phyloP scores from a whole-genome alignment of 345 rosid genomes.

The Sisymbrium altissimum region DNA sequence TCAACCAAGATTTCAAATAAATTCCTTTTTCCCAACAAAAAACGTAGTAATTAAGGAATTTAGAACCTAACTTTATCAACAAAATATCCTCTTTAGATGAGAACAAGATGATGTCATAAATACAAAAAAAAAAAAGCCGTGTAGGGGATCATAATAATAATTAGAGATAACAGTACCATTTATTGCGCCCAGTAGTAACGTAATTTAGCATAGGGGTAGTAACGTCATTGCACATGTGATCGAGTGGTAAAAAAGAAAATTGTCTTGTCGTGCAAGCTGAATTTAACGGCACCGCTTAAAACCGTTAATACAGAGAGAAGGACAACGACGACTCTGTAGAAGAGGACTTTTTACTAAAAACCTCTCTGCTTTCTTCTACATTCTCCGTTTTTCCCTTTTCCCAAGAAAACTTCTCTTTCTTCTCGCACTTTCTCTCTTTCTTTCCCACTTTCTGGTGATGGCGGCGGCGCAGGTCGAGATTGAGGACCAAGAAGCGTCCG shows the following conservation, averaged over 20 bases:
- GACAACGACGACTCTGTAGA: neutral
- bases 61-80: neutral
- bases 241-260: neutral
- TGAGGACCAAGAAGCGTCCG: conserved; percentile 30
- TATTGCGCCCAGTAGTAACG: neutral
- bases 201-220: neutral
- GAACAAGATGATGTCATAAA: neutral
- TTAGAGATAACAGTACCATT: neutral
- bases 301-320: conserved; percentile 1
- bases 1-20: neutral
- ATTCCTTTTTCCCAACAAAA: no score
- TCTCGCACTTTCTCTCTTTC: neutral
- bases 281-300: conserved; percentile 32
- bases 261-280: conserved; percentile 23
- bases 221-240: neutral
- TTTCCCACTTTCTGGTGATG: neutral
- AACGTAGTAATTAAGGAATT: neutral
- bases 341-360: no score
- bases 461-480: conserved; percentile 35
- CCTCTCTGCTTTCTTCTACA: neutral
- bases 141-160: neutral
- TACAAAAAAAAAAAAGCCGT: neutral
- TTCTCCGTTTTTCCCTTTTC: neutral
- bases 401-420: conserved; percentile 13
- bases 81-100: neutral